A percentile compares a stretch with the other conserved stretches of the same genome.
phyloP scores from a whole-genome alignment of 345 rosid genomes.

The Iberis pinnata region DNA sequence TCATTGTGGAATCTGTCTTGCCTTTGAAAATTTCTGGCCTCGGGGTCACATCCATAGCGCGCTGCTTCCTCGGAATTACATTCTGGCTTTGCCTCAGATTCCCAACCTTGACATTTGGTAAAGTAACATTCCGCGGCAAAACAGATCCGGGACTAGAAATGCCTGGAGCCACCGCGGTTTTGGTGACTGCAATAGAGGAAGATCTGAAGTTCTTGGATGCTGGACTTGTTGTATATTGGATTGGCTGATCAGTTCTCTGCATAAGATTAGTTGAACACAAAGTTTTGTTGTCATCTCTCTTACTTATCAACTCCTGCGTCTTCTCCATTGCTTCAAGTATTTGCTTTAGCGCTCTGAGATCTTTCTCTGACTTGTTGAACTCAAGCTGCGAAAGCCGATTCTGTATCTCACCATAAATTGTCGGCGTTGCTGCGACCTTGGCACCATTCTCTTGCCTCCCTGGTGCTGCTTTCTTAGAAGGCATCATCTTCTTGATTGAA shows the following conservation, averaged over 20 bases:
- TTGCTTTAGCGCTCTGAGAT: slow-evolving; percentile 79
- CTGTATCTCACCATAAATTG: slow-evolving; percentile 77
- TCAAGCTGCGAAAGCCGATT: slow-evolving; percentile 64
- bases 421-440: slow-evolving; percentile 33
- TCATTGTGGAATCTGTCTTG: slow-evolving; percentile 27
- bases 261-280: slow-evolving; percentile 25
- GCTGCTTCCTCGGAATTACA: slow-evolving; percentile 36
- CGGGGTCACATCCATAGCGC: slow-evolving; percentile 40
- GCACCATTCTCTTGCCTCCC: slow-evolving; percentile 55
- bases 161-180: slow-evolving; percentile 37
- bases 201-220: slow-evolving; percentile 44
- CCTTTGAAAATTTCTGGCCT: slow-evolving; percentile 33
- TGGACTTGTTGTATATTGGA: slow-evolving; percentile 34
- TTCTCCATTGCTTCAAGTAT: slow-evolving; percentile 82
- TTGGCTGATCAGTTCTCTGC: slow-evolving; percentile 32
- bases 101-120: slow-evolving; percentile 32
- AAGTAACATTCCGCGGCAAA: slow-evolving; percentile 26
- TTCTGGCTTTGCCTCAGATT: slow-evolving; percentile 33
- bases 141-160: slow-evolving; percentile 27
- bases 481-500: slow-evolving; percentile 36
- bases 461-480: slow-evolving; percentile 53
- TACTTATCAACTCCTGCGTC: slow-evolving; percentile 34
- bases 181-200: slow-evolving; percentile 43
- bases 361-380: slow-evolving; percentile 74
- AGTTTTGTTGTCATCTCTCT: slow-evolving; percentile 34